phyloP scores from a whole-genome alignment of 192 early-diverging fungal species.

The Geranomyces variabilis region DNA sequence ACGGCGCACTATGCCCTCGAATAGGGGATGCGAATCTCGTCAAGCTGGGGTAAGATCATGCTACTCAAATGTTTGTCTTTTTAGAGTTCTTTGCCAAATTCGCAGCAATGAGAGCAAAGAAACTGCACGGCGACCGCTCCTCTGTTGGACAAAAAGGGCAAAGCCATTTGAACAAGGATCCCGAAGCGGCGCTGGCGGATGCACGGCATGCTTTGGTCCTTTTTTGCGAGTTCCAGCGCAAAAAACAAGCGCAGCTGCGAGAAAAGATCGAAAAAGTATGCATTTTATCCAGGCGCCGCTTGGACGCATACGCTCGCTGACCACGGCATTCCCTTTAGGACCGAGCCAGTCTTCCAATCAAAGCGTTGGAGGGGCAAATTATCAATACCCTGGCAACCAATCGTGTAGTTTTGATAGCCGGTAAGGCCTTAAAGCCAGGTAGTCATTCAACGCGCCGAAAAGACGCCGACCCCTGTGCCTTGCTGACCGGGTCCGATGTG shows the following conservation, averaged over 20 bases:
- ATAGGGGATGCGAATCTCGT: not conserved
- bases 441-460: not conserved
- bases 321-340: conserved; percentile 34
- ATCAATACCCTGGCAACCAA: conserved; percentile 60
- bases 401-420: conserved; percentile 68
- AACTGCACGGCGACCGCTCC: conserved; percentile 18
- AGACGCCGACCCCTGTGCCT: not conserved
- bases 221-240: conserved; percentile 56
- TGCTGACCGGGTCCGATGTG: too few species aligned
- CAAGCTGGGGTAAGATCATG: not conserved
- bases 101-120: conserved; percentile 12
- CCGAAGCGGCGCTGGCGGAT: not conserved
- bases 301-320: too few species aligned
- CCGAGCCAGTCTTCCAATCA: conserved; percentile 63
- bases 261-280: conserved; percentile 53
- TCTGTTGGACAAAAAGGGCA: not conserved
- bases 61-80: not conserved
- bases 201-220: conserved; percentile 48
- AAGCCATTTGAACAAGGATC: not conserved
- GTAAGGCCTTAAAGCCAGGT: conserved; percentile 28
- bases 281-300: not conserved
- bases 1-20: not conserved
- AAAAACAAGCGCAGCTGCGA: conserved; percentile 39
- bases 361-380: conserved; percentile 61
- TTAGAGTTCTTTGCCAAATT: conserved; percentile 28